Percentiles rank a stretch among this genome's conserved stretches.
Conservation (phyloP, 768 basidiomycete species). For the Cyclocybe cylindracea region DNA sequence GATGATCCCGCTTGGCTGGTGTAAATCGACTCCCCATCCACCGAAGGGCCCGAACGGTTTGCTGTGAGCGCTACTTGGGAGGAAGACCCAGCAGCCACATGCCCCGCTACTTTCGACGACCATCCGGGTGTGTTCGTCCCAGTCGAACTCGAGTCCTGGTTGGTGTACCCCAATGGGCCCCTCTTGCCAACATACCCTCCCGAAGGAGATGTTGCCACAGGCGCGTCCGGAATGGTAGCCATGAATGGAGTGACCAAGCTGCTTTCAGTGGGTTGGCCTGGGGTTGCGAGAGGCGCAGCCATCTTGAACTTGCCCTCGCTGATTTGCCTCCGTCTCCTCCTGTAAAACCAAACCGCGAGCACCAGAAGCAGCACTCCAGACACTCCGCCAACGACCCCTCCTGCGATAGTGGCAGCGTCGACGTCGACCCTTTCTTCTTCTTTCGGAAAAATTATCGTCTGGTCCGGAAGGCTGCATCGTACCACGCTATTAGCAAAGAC, state of each 20-base stretch:
- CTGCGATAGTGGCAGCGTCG: constrained; percentile 1
- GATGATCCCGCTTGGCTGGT: neutral
- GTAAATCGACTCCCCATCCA: neutral
- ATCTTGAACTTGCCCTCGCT: neutral
- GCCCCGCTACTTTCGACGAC: too few relatives aligned
- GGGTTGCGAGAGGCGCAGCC: neutral
- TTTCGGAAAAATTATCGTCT: neutral
- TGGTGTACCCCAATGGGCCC: neutral
- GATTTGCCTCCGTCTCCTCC: neutral
- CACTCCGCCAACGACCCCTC: constrained; percentile 1
- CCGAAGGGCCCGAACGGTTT: constrained; percentile 2
- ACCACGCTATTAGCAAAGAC: neutral
- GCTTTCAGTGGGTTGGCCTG: neutral
- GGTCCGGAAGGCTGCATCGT: neutral
- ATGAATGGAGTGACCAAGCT: too few relatives aligned
- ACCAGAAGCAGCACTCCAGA: neutral
- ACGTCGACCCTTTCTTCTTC: neutral
- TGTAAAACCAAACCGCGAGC: neutral
- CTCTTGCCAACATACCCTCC: neutral
- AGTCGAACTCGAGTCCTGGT: neutral
- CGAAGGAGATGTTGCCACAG: neutral
- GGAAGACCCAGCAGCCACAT: too few relatives aligned
- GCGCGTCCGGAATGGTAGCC: too few relatives aligned
- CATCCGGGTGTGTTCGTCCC: neutral
- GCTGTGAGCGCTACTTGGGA: too few relatives aligned